Evolutionary conservation across 2,329 filamentous ascomycete genomes (phyloP).

Genomic region (Trichothecium roseum): DNA sequence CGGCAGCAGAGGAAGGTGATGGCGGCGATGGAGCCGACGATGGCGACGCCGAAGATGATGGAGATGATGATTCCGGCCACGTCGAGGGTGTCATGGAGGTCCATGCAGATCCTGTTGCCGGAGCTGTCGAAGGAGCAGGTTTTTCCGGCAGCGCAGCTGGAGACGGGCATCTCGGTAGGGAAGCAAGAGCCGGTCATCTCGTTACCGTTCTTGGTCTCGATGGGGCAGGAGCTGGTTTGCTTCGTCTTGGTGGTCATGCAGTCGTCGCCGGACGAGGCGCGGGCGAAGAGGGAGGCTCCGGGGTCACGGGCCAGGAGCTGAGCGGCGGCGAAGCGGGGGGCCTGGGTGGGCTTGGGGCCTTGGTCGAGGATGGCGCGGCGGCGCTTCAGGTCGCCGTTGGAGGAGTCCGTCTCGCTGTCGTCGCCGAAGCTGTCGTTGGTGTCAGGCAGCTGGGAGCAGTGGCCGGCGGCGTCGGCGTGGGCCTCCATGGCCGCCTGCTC

Average conservation of each 20-base stretch:
- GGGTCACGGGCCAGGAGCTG: slow-evolving; percentile 2
- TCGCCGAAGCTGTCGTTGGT: slow-evolving; percentile 10
- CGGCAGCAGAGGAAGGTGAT: slow-evolving; percentile 42
- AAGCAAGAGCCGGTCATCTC: slow-evolving; percentile 28
- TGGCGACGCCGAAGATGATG: slow-evolving; percentile 32
- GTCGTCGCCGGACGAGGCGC: slow-evolving; percentile 12
- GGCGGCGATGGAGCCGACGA: slow-evolving; percentile 24
- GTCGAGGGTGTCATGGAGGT: slow-evolving; percentile 25
- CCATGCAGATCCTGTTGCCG: slow-evolving; percentile 29
- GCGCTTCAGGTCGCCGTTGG: slow-evolving; percentile 6
- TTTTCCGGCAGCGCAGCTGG: slow-evolving; percentile 30
- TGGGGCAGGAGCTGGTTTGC: slow-evolving; percentile 26
- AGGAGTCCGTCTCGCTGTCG: slow-evolving; percentile 3
- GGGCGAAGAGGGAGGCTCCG: slow-evolving; percentile 8
- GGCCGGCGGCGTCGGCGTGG: slow-evolving; percentile 15
- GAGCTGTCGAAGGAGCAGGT: slow-evolving; percentile 35
- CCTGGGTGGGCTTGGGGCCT: slow-evolving; percentile 9
- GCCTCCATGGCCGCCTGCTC: slow-evolving; percentile 16
- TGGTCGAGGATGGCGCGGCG: slow-evolving; percentile 1
- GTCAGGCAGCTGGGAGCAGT: slow-evolving; percentile 14
- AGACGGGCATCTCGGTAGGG: slow-evolving; percentile 19
- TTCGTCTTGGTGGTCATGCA: slow-evolving; percentile 26
- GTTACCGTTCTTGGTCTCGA: slow-evolving; percentile 23
- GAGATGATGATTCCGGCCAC: slow-evolving; percentile 35
- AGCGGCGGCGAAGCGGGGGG: slow-evolving; percentile 9